phyloP scores from a whole-genome alignment of 495 filamentous ascomycete species.

The Achaetomiella virescens region DNA sequence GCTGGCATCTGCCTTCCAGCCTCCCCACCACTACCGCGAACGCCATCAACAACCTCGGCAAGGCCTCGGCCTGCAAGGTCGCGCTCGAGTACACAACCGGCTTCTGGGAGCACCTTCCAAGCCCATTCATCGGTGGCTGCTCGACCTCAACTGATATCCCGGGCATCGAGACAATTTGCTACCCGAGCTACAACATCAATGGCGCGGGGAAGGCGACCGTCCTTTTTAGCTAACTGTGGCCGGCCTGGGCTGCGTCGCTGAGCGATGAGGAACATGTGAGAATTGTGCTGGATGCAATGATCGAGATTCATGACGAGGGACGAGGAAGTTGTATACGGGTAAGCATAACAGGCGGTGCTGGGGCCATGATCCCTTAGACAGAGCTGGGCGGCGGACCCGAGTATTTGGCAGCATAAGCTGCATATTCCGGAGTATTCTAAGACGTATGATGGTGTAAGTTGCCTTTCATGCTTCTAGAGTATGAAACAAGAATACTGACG shows the following conservation, averaged over 20 bases:
- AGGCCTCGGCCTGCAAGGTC: constrained; percentile 56
- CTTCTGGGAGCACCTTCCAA: constrained; percentile 61
- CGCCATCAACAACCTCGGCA: constrained; percentile 56
- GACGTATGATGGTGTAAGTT: constrained; percentile 52
- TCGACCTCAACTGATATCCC: constrained; percentile 49
- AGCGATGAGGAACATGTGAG: constrained; percentile 21
- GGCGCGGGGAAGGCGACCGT: constrained; percentile 55
- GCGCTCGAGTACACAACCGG: constrained; percentile 56
- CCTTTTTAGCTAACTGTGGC: constrained; percentile 51
- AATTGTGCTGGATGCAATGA: constrained; percentile 41
- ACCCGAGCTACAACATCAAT: constrained; percentile 60
- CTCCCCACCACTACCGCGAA: constrained; percentile 42
- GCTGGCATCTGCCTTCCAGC: constrained; percentile 43
- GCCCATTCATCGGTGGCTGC: constrained; percentile 60
- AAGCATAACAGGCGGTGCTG: constrained; percentile 55
- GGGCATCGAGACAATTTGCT: constrained; percentile 55
- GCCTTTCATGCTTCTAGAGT: not conserved
- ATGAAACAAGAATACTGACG: not conserved
- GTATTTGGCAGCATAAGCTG: constrained; percentile 55
- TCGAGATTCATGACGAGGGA: constrained; percentile 54
- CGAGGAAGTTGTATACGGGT: constrained; percentile 52
- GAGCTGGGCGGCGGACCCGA: constrained; percentile 49
- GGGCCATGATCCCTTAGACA: constrained; percentile 48
- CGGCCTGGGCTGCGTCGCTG: constrained; percentile 31
- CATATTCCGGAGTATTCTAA: constrained; percentile 65